phyloP scores from a whole-genome alignment of 306 rosid genomes.

The Castanospermum australe region DNA sequence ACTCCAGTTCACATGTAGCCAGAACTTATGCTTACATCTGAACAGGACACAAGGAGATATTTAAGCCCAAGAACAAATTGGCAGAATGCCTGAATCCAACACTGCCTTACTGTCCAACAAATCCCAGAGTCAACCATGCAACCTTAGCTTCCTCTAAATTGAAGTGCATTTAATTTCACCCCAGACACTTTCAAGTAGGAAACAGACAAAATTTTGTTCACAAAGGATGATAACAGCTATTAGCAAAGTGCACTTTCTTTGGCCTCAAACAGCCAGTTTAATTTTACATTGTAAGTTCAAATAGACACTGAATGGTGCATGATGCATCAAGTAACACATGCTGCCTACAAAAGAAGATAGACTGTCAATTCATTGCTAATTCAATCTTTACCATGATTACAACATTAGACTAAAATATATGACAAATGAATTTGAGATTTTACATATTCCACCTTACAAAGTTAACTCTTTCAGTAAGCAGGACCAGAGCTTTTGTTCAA shows the following conservation, averaged over 20 bases:
- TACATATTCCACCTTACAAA: neutral
- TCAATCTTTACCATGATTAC: slow-evolving; percentile 6
- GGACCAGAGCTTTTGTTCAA: neutral
- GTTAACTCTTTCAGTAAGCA: neutral
- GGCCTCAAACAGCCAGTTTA: neutral
- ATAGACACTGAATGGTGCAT: neutral
- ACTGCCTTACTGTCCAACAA: neutral
- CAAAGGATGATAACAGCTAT: neutral
- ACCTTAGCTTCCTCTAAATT: slow-evolving; percentile 4
- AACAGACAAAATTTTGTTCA: neutral
- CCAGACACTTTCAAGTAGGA: neutral
- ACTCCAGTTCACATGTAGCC: neutral
- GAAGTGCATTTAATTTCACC: neutral
- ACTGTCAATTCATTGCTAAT: neutral
- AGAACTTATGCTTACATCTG: neutral
- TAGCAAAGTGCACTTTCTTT: neutral
- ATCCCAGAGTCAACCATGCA: slow-evolving; percentile 7
- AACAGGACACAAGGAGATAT: neutral
- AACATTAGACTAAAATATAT: neutral
- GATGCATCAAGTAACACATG: neutral
- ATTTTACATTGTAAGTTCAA: neutral
- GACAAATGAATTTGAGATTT: neutral
- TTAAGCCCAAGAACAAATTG: neutral
- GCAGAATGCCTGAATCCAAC: neutral
- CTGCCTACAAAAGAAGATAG: neutral